Evolutionary conservation across 805 yeast species (phyloP).

Genomic region (Komagataella kurtzmanii): DNA sequence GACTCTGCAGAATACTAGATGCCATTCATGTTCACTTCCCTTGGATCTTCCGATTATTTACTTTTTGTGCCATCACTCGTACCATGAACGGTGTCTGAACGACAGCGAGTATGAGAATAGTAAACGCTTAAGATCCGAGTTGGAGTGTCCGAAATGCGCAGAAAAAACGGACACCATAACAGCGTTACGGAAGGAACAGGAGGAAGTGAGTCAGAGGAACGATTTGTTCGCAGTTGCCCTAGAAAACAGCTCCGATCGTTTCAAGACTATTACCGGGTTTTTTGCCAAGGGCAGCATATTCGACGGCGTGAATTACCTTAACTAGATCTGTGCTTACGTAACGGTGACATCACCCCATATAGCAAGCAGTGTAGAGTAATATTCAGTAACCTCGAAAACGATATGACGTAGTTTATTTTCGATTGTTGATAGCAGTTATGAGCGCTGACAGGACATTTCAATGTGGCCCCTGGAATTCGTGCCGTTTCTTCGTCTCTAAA

Average conservation of each 20-base stretch:
- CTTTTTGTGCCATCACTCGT: slow-evolving; percentile 78
- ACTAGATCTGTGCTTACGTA: neutral
- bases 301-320: neutral
- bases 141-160: slow-evolving; percentile 64
- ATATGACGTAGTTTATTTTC: neutral
- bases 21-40: slow-evolving; percentile 50
- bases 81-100: slow-evolving; percentile 67
- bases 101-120: slow-evolving; percentile 21
- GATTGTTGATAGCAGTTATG: neutral
- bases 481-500: neutral
- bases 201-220: slow-evolving; percentile 43
- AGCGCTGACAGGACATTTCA: neutral
- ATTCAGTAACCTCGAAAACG: neutral
- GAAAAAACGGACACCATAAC: slow-evolving; percentile 57
- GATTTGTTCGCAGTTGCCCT: slow-evolving; percentile 52
- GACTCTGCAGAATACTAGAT: slow-evolving; percentile 47
- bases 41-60: slow-evolving; percentile 73
- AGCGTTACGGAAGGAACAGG: slow-evolving; percentile 45
- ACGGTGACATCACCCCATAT: too few relatives aligned
- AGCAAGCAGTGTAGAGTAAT: too few relatives aligned
- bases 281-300: slow-evolving; percentile 56
- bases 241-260: slow-evolving; percentile 40
- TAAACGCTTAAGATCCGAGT: slow-evolving; percentile 6
- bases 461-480: neutral
- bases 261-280: slow-evolving; percentile 67